Evolutionary conservation across 2,329 filamentous ascomycete species (phyloP).

Genomic region (Colletotrichum sojae): DNA sequence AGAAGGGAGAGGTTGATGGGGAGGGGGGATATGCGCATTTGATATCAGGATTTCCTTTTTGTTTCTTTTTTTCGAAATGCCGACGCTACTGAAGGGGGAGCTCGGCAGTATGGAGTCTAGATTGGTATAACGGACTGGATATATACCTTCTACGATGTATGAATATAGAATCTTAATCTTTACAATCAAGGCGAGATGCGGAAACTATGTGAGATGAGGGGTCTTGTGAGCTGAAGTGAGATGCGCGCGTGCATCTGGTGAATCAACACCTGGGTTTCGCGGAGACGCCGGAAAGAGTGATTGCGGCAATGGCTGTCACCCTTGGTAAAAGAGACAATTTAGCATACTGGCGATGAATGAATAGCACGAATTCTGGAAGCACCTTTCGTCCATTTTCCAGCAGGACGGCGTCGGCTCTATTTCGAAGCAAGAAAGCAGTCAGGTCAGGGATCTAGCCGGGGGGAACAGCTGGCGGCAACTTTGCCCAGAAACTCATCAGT

Average conservation of each 20-base stretch:
- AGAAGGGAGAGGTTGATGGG: neutral
- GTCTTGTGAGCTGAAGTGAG: too few species aligned
- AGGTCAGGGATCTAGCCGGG: neutral
- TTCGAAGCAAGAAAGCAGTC: too few species aligned
- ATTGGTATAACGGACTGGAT: slow-evolving; percentile 29
- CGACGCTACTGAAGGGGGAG: slow-evolving; percentile 7
- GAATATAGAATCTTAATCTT: slow-evolving; percentile 37
- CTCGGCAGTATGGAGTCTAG: slow-evolving; percentile 24
- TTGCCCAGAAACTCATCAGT: neutral
- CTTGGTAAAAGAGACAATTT: too few species aligned
- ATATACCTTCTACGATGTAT: slow-evolving; percentile 41
- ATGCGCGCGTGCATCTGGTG: too few species aligned
- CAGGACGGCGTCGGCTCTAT: too few species aligned
- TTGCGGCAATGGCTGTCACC: too few species aligned
- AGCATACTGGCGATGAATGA: too few species aligned
- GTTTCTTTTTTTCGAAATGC: slow-evolving; percentile 10
- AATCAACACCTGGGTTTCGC: too few species aligned
- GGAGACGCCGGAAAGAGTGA: too few species aligned
- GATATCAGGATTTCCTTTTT: slow-evolving; percentile 26
- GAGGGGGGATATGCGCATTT: neutral
- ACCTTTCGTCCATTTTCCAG: too few species aligned
- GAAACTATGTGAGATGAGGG: too few species aligned
- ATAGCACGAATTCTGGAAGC: too few species aligned
- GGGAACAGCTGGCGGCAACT: neutral
- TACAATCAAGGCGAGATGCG: slow-evolving; percentile 8